Percentiles rank a stretch among this genome's conserved stretches.
Conservation (phyloP, 140 eudicot species). For the Oenanthe javanica region DNA sequence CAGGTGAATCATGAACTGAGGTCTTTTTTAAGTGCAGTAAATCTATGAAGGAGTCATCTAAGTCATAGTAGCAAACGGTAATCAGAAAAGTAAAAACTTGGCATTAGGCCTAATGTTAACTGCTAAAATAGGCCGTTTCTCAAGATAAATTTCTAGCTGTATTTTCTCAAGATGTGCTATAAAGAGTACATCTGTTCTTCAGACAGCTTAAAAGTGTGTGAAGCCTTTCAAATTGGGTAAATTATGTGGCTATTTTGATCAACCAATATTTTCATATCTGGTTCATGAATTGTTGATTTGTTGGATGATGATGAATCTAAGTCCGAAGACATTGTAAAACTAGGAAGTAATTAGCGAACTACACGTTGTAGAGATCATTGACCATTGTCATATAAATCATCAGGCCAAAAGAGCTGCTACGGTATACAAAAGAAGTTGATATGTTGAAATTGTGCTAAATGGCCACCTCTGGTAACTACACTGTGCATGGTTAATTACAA, state of each 20-base stretch:
- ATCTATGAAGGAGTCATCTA: background rate
- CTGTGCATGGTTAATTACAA: constrained; percentile 46
- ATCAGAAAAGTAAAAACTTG: background rate
- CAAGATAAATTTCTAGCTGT: constrained; percentile 50
- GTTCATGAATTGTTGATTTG: constrained; percentile 35
- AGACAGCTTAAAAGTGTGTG: constrained; percentile 67
- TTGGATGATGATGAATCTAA: constrained; percentile 50
- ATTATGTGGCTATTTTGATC: constrained; percentile 88
- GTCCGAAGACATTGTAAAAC: constrained; percentile 32
- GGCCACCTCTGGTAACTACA: constrained; percentile 14
- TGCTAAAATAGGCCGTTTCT: background rate
- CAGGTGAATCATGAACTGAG: background rate
- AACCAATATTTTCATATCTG: constrained; percentile 60
- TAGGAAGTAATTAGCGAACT: constrained; percentile 63
- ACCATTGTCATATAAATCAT: constrained; percentile 23
- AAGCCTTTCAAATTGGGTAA: constrained; percentile 77
- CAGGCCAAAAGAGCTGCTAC: constrained; percentile 33
- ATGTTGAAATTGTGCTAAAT: constrained; percentile 35
- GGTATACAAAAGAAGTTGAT: constrained; percentile 25
- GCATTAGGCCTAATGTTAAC: background rate
- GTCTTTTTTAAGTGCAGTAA: background rate
- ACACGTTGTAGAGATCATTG: constrained; percentile 43
- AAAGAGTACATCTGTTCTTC: constrained; percentile 64
- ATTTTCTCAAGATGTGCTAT: constrained; percentile 54
- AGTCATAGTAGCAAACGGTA: background rate